Conservation (phyloP, 805 yeast species). For the Yarrowia alimentaria region DNA sequence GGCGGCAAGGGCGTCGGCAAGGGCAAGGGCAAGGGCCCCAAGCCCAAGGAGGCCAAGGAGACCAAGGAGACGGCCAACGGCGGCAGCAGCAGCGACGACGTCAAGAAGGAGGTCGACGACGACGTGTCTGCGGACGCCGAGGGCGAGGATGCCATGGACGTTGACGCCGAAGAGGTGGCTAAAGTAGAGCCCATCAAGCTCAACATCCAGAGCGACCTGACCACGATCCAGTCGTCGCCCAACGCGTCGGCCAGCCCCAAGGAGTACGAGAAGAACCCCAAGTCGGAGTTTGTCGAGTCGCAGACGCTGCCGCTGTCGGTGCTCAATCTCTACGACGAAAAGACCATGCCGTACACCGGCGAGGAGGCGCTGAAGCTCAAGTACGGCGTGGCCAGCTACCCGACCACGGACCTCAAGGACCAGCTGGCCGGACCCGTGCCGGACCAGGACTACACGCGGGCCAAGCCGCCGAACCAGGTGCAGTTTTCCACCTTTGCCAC, state of each 20-base stretch:
- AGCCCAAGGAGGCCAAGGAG: constrained; percentile 4
- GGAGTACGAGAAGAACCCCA: constrained; percentile 56
- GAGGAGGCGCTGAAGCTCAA: constrained; percentile 70
- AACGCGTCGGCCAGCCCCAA: too few species aligned
- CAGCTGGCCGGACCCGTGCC: constrained; percentile 88
- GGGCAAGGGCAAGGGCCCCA: constrained; percentile 19
- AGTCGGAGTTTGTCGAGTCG: constrained; percentile 68
- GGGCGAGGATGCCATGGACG: constrained; percentile 2
- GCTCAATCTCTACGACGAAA: constrained; percentile 63
- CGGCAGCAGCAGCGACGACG: too few species aligned
- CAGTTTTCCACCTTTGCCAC: constrained; percentile 85
- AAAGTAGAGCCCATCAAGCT: constrained; percentile 12
- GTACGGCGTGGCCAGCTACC: constrained; percentile 89
- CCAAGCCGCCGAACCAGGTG: constrained; percentile 85
- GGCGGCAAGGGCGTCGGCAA: constrained; percentile 14
- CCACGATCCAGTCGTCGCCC: constrained; percentile 3
- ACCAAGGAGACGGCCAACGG: background rate
- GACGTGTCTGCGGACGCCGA: background rate
- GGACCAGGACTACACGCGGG: constrained; percentile 75
- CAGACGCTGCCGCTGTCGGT: constrained; percentile 69
- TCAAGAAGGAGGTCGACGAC: background rate
- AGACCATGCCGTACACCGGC: constrained; percentile 62
- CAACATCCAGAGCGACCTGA: constrained; percentile 9
- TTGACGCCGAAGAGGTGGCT: background rate
- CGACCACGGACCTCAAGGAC: constrained; percentile 69